phyloP scores from a whole-genome alignment of 139 green algal genomes.

The Coelastrella sp. region DNA sequence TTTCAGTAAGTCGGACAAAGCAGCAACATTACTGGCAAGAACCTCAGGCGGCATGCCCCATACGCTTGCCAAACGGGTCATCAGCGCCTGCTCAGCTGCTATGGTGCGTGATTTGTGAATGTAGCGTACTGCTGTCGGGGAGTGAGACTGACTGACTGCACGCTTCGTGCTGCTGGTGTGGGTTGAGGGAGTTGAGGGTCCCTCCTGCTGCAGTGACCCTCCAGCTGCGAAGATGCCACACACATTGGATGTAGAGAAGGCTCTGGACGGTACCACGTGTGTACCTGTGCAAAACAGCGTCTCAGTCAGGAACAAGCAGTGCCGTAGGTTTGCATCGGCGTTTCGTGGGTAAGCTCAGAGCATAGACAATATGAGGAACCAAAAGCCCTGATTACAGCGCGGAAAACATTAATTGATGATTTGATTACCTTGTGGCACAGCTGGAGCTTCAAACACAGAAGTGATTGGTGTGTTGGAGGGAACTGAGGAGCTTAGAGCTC shows the following conservation, averaged over 20 bases:
- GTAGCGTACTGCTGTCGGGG: neutral
- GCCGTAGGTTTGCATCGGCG: neutral
- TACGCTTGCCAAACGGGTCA: neutral
- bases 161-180: neutral
- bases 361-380: no score
- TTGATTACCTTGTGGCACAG: neutral
- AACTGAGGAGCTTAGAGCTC: neutral
- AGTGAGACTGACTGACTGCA: no score
- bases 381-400: no score
- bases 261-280: neutral
- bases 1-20: neutral
- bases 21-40: neutral
- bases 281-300: neutral
- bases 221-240: conserved; percentile 1
- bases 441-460: neutral
- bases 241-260: neutral
- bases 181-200: neutral
- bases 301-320: neutral
- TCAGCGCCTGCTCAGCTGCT: conserved; percentile 1
- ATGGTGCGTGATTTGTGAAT: neutral
- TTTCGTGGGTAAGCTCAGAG: no score
- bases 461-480: neutral
- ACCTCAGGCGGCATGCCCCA: neutral
- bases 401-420: no score
- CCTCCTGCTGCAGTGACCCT: neutral